Percentiles rank a stretch among this genome's conserved stretches.
These are phyloP conservation scores for Claviceps citrina DNA, from an alignment of 2,329 filamentous ascomycete species.

Conservation along the genomic window DNA sequence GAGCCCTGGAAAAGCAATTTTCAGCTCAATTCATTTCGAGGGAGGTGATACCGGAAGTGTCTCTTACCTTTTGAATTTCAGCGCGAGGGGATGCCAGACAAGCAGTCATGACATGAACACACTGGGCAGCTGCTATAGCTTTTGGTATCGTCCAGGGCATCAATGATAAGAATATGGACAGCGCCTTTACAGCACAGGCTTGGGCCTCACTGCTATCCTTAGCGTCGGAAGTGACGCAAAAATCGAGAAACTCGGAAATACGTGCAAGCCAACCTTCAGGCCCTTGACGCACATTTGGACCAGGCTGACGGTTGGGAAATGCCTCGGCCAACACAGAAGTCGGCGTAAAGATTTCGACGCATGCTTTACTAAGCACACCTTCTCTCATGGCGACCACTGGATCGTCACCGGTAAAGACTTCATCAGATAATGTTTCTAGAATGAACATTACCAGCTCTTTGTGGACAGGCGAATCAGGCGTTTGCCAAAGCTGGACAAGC, in stretches of 20 bases:
- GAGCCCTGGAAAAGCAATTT: slow-evolving; percentile 40
- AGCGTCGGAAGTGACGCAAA: slow-evolving; percentile 53
- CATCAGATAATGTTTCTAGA: slow-evolving; percentile 82
- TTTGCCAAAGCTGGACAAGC: slow-evolving; percentile 70
- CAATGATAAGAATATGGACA: slow-evolving; percentile 62
- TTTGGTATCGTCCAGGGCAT: slow-evolving; percentile 81
- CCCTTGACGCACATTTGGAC: slow-evolving; percentile 56
- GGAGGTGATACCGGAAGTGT: neutral
- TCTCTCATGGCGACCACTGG: slow-evolving; percentile 70
- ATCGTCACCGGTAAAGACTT: slow-evolving; percentile 86
- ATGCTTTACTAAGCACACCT: slow-evolving; percentile 69
- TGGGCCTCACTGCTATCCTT: slow-evolving; percentile 52
- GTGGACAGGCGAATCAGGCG: slow-evolving; percentile 42
- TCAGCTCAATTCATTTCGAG: neutral
- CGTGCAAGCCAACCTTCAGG: slow-evolving; percentile 78
- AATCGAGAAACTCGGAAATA: slow-evolving; percentile 56
- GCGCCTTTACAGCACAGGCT: slow-evolving; percentile 56
- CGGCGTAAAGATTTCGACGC: slow-evolving; percentile 89
- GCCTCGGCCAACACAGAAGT: slow-evolving; percentile 56
- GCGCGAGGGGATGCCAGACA: slow-evolving; percentile 56
- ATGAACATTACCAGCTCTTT: slow-evolving; percentile 81
- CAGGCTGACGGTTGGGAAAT: slow-evolving; percentile 56
- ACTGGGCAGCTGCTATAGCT: slow-evolving; percentile 56
- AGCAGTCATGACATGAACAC: slow-evolving; percentile 54
- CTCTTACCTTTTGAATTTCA: slow-evolving; percentile 52